Base-by-base conservation (phyloP, 345 rosid species). In the Eucalyptus pauciflora region DNA sequence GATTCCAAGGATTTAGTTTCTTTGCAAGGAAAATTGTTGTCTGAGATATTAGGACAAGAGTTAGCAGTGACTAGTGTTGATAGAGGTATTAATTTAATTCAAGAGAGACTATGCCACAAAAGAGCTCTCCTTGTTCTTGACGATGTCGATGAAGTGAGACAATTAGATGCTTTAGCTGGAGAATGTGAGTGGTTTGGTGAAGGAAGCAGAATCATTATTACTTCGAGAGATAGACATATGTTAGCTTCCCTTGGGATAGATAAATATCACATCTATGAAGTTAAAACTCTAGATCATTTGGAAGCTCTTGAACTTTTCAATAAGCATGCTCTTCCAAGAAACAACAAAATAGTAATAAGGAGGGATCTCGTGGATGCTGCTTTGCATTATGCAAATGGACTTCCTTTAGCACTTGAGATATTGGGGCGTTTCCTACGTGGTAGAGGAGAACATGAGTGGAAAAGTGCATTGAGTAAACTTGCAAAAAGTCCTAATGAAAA, bases 281-380 rank as follows among this genome's bases (percentile, higher is more conserved):
- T 64, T 0, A 31, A 58, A 43, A 16, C 14, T 48, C 80, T 43
- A 1, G 7, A 41, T 1, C 1, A 5, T 83, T 9, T 0, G 0
- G 17, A 45, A 49, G 79, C 79, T 15, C 20, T 31, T 7, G 41
- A 67, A 31, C 79, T 67, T 67, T n/a, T 67, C 9, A 67, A 9
- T 2, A 31, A 8, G 11, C 41, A 67, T 15, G 79, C 41, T 3
- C 4, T 31, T 31, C 3, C 0, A 67, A 8, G 41, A n/a, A 67
- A 64, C 31, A 17, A 7, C 4, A 1, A 31, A n/a, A 67, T 31
- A 14, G 20, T 14, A 4, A 29, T 31, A 7, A 14, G 11, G 10
- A n/a, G 41, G 10, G 8, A 15, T 67, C 79, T 67, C 2, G 11
- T 67, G 4, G 6, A 67, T 67, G 1, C 3, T 7, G 11, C 8